These are phyloP conservation scores for Fraxinus angustifolia DNA, from an alignment of 305 asterid species.

Conservation along the genomic window DNA sequence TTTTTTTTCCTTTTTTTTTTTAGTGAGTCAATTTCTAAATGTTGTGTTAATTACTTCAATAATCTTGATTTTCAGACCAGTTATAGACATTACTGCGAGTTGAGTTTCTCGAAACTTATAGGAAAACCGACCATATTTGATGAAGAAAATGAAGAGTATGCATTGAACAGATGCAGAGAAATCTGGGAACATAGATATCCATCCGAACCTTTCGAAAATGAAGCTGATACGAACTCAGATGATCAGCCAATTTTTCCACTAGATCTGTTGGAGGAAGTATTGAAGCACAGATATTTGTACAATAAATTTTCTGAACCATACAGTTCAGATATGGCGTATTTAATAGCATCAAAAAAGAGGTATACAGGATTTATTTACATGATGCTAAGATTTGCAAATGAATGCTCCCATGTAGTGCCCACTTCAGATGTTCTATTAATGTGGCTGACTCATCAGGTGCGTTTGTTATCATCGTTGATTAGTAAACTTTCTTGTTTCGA, in stretches of 20 bases:
- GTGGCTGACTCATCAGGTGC: conserved; percentile 86
- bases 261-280: conserved; percentile 53
- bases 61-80: conserved; percentile 41
- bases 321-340: conserved; percentile 63
- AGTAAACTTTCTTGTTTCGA: background rate
- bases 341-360: conserved; percentile 76
- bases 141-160: conserved; percentile 80
- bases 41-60: background rate
- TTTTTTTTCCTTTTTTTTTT: background rate
- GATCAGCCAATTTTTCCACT: conserved; percentile 22
- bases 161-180: conserved; percentile 67
- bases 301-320: conserved; percentile 58
- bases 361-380: conserved; percentile 64
- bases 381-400: conserved; percentile 52
- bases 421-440: conserved; percentile 73
- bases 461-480: background rate
- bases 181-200: conserved; percentile 68
- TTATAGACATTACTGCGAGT: conserved; percentile 69
- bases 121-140: conserved; percentile 71
- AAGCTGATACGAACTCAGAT: conserved; percentile 27
- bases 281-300: conserved; percentile 43
- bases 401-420: conserved; percentile 58
- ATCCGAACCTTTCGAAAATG: conserved; percentile 70
- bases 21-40: background rate
- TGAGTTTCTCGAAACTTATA: conserved; percentile 70